phyloP scores from a whole-genome alignment of 306 rosid genomes.

The Elaeagnus macrophylla region DNA sequence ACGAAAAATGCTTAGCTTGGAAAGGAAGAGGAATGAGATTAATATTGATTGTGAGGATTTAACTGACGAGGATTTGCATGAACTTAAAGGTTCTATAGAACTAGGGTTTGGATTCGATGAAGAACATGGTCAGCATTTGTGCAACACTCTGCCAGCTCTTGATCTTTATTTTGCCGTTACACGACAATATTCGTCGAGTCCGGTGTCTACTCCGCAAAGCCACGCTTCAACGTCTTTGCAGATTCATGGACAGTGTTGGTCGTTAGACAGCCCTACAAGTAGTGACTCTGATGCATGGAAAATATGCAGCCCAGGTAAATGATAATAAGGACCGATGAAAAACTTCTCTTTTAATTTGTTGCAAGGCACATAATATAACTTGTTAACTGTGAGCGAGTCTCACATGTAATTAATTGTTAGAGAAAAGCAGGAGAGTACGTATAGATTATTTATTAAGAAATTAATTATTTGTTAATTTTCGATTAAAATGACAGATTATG shows the following conservation, averaged over 20 bases:
- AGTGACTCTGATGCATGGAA: conserved; percentile 79
- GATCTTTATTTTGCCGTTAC: conserved; percentile 88
- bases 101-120: conserved; percentile 90
- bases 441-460: no score
- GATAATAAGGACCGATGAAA: no score
- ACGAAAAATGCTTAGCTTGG: conserved; percentile 36
- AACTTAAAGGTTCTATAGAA: conserved; percentile 77
- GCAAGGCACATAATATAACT: no score
- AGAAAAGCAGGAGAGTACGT: no score
- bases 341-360: no score
- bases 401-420: no score
- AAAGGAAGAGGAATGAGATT: conserved; percentile 25
- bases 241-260: conserved; percentile 38
- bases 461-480: no score
- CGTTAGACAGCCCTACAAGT: conserved; percentile 33
- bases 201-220: conserved; percentile 51
- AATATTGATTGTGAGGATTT: conserved; percentile 27
- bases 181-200: conserved; percentile 45
- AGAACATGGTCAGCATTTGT: conserved; percentile 62
- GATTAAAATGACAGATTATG: no score
- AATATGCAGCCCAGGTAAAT: conserved; percentile 69
- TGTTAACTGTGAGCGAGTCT: no score
- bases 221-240: conserved; percentile 33
- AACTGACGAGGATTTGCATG: conserved; percentile 63
- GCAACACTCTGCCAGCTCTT: conserved; percentile 79